Evolutionary conservation across 1,284 basidiomycete genomes (phyloP), one percentile per base, ranked within the genome.

Genomic region (Stygiomarasmius scandens): DNA sequence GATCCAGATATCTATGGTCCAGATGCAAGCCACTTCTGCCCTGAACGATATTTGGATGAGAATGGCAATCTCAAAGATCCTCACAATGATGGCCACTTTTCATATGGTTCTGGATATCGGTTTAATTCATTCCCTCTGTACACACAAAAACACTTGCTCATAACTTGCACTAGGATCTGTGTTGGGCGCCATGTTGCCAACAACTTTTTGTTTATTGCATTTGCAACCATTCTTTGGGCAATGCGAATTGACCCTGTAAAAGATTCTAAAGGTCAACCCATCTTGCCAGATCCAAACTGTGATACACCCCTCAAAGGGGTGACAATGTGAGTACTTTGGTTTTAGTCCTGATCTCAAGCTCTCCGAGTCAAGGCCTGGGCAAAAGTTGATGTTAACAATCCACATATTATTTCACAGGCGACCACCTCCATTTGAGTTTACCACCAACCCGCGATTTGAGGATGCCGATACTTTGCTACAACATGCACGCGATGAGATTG

Each of bases 131-230:
- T 41, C 38, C 6, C 8, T 41, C 11, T 41, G 14, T 41, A 19
- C 8, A 41, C 38, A 34, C 38, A n/a, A 41, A 9, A 9, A 41
- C 16, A 16, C 5, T 16, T 9, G 16, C 5, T 41, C 16, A 6
- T 41, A 41, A 9, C 4, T 12, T 16, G 16, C 38, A n/a, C n/a
- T n/a, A 54, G 56, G 8, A 54, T 58, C 19, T 58, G 56, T 27
- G 56, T 58, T 16, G 56, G 56, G 5, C 52, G 56, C 23, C 56
- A 58, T 24, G 23, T 58, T 34, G 52, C 56, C n/a, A 58, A 58
- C 23, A 54, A 58, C 38, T 52, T 48, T 27, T 22, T 58, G 8
- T 58, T 58, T 46, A 58, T 58, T 19, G 41, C 50, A n/a, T 32
- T 54, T 20, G 56, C 52, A 12, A 44, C 45, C 27, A 49, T 58